Conservation (phyloP, 179 eudicot genomes). For the Carnegiea gigantea region DNA sequence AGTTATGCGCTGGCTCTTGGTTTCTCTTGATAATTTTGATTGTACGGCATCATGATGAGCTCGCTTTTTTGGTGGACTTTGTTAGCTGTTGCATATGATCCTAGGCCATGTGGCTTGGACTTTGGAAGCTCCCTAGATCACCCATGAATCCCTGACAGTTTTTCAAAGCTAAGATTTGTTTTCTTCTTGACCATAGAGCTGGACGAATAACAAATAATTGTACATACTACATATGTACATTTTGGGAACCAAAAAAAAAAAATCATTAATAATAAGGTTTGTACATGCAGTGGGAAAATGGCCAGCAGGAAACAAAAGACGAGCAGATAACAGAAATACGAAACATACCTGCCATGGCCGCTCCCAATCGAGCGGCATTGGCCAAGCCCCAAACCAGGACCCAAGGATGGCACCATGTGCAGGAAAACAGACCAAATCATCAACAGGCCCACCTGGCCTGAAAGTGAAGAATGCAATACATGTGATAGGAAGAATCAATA, state of each 20-base stretch:
- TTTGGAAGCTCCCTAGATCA: not conserved
- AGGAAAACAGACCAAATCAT: slow-evolving; percentile 74
- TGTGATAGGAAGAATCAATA: slow-evolving; percentile 5
- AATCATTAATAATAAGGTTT: not conserved
- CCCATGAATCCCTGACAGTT: not conserved
- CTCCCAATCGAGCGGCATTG: slow-evolving; percentile 99
- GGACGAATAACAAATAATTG: not conserved
- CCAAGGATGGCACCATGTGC: slow-evolving; percentile 89
- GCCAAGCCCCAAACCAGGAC: slow-evolving; percentile 99
- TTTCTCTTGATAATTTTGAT: not conserved
- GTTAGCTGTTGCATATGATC: not conserved
- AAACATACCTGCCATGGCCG: slow-evolving; percentile 88
- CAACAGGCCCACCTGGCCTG: slow-evolving; percentile 64
- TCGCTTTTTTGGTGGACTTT: not conserved
- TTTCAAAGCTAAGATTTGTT: not conserved
- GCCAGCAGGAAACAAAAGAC: not conserved
- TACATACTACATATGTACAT: not conserved
- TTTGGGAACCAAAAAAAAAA: not conserved
- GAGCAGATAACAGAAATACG: not conserved
- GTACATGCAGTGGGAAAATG: not conserved
- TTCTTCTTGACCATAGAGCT: not conserved
- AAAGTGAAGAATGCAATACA: slow-evolving; percentile 15
- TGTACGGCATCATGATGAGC: not conserved
- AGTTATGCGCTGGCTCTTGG: not conserved
- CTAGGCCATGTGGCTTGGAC: not conserved